A percentile compares a stretch with the other conserved stretches of the same genome.
Evolutionary conservation across 2,329 filamentous ascomycete species (phyloP).

Genomic region (Penicillium sp.): DNA sequence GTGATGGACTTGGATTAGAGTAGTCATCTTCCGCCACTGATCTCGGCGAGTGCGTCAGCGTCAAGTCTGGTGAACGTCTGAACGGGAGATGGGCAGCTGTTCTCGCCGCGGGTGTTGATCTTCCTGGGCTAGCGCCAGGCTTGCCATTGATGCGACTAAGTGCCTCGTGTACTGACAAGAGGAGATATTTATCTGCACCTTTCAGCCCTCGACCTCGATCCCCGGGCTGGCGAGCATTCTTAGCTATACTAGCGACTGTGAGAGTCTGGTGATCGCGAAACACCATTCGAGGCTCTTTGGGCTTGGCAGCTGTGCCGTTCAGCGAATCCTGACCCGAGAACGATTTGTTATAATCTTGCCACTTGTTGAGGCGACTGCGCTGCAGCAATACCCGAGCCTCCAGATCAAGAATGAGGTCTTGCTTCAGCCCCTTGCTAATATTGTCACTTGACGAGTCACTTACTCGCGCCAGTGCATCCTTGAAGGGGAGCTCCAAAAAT

Average conservation of each 20-base stretch:
- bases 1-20: not conserved
- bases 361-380: conserved; percentile 67
- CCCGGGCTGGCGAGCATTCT: conserved; percentile 32
- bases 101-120: not conserved
- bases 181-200: conserved; percentile 33
- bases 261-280: conserved; percentile 43
- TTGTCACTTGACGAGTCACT: conserved; percentile 57
- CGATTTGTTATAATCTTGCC: conserved; percentile 66
- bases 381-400: conserved; percentile 69
- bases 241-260: conserved; percentile 41
- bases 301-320: not conserved
- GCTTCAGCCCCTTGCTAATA: conserved; percentile 28
- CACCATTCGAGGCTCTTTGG: conserved; percentile 21
- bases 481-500: conserved; percentile 67
- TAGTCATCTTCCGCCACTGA: not conserved
- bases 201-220: conserved; percentile 21
- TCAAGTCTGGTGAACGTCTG: not conserved
- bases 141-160: conserved; percentile 33
- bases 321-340: conserved; percentile 22
- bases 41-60: not conserved
- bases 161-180: conserved; percentile 37
- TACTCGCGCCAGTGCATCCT: conserved; percentile 70
- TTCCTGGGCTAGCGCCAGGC: not conserved
- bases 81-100: not conserved
- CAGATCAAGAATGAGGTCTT: conserved; percentile 64